Evolutionary conservation across 805 yeast species (phyloP), one percentile per base, ranked within the genome.

Genomic region (Saccharomyces eubayanus): DNA sequence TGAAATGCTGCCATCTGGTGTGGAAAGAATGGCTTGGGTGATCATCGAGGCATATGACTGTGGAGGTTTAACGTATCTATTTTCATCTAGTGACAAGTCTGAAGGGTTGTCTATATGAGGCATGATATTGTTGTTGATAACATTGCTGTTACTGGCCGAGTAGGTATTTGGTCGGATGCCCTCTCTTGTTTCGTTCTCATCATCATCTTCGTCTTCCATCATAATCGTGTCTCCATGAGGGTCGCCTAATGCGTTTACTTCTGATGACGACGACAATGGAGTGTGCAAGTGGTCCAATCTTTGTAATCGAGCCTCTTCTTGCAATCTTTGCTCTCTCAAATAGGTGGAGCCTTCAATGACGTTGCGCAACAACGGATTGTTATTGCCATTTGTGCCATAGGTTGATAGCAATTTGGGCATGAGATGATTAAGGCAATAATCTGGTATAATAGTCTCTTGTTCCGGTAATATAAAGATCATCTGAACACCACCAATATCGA

Each of bases 391-490:
- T 1, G 49, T 51, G 8, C 67, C 67, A 51, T 63, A 66, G 31
- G 55, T 54, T 3, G 63, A 58, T 21, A 64, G 57, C 8, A 69
- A 57, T 53, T 63, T 67, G n/a, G 73, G 66, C 1, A 70, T 65
- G 46, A 74, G 58, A 20, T 65, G 56, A 14, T 67, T 66, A 41
- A 75, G 55, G 2, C 73, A 62, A 48, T 56, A 55, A n/a, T 62
- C 62, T 5, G 86, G 78, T 8, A 90, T 76, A 43, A 69, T 72
- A 2, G 97, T 96, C 10, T 82, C 80, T 2, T 88, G 81, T 66
- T 90, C 97, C 1, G 98, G 98, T 58, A 92, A 74, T 36, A 92
- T 90, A 66, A 94, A 92, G 95, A 94, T 91, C 98, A 94, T 94
- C 71, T 94, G 98, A 10, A 96, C 89, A 5, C 97, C 97, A 10